Percentiles rank a stretch among this genome's conserved stretches.
These are phyloP conservation scores for Vitis hybrid DNA, from an alignment of 177 flowering plant genomes.

Conservation along the genomic window DNA sequence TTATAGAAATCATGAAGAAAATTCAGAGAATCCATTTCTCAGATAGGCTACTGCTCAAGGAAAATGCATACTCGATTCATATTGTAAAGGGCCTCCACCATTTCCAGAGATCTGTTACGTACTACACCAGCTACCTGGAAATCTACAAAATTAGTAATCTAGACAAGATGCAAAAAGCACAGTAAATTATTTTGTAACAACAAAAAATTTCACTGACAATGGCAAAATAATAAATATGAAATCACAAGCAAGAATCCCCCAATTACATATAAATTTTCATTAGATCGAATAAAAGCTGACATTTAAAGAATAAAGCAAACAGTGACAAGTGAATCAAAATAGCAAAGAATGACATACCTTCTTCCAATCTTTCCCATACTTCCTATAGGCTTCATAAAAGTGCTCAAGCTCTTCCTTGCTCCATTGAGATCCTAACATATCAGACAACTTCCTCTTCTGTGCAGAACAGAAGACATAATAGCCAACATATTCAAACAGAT, in stretches of 20 bases:
- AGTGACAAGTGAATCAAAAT: neutral
- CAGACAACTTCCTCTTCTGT: slow-evolving; percentile 83
- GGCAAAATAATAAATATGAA: neutral
- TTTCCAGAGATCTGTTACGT: slow-evolving; percentile 72
- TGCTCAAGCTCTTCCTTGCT: slow-evolving; percentile 79
- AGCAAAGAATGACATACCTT: slow-evolving; percentile 46
- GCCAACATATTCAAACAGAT: neutral
- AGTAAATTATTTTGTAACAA: neutral
- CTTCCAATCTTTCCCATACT: slow-evolving; percentile 89
- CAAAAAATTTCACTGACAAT: neutral
- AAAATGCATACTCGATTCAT: slow-evolving; percentile 72
- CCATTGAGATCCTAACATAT: slow-evolving; percentile 91
- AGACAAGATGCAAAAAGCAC: slow-evolving; percentile 7
- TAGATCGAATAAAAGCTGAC: neutral
- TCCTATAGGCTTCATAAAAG: slow-evolving; percentile 91
- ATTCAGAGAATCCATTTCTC: neutral
- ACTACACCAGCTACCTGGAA: slow-evolving; percentile 75
- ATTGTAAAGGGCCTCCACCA: slow-evolving; percentile 94
- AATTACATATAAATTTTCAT: too few relatives aligned
- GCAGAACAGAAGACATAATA: slow-evolving; percentile 7
- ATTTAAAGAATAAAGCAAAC: neutral
- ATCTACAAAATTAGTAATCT: slow-evolving; percentile 15
- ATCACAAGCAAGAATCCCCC: neutral
- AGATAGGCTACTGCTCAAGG: neutral
- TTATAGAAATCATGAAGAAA: neutral